Conservation (phyloP, 805 yeast genomes). For the Hanseniaspora vineae region DNA sequence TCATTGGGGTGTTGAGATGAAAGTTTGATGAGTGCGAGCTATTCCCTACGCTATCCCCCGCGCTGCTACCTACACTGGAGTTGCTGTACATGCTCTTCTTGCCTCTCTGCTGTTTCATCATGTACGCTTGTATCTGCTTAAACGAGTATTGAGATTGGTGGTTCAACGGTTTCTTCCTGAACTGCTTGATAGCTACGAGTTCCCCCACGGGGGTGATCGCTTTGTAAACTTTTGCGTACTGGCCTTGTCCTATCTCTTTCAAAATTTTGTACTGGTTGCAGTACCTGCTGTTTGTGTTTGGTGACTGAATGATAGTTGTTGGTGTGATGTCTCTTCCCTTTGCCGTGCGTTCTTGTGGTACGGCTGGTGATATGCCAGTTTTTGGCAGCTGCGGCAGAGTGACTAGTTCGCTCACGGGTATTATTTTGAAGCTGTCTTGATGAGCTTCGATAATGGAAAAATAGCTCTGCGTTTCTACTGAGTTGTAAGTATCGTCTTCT, state of each 20-base stretch:
- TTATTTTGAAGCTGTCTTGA: neutral
- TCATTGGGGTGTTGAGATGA: neutral
- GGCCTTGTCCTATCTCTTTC: constrained; percentile 17
- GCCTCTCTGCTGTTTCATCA: constrained; percentile 8
- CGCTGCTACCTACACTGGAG: neutral
- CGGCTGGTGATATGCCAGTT: neutral
- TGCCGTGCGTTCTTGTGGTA: neutral
- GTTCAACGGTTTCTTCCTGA: constrained; percentile 17
- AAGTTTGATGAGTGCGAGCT: too few relatives aligned
- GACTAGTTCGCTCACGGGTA: neutral
- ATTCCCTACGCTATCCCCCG: neutral
- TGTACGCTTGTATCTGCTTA: constrained; percentile 13
- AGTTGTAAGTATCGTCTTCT: too few relatives aligned
- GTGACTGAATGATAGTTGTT: neutral
- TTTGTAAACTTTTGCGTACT: constrained; percentile 22
- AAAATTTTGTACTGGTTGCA: neutral
- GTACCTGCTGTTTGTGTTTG: neutral
- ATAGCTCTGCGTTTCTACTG: neutral
- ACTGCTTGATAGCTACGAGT: constrained; percentile 19
- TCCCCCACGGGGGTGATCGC: constrained; percentile 7
- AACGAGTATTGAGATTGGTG: constrained; percentile 15
- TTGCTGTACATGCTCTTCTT: constrained; percentile 5
- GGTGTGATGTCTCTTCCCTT: neutral
- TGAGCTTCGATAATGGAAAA: neutral
- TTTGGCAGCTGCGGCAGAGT: neutral